Conservation (phyloP, 2,329 filamentous ascomycete species). For the Ascochyta fabae region DNA sequence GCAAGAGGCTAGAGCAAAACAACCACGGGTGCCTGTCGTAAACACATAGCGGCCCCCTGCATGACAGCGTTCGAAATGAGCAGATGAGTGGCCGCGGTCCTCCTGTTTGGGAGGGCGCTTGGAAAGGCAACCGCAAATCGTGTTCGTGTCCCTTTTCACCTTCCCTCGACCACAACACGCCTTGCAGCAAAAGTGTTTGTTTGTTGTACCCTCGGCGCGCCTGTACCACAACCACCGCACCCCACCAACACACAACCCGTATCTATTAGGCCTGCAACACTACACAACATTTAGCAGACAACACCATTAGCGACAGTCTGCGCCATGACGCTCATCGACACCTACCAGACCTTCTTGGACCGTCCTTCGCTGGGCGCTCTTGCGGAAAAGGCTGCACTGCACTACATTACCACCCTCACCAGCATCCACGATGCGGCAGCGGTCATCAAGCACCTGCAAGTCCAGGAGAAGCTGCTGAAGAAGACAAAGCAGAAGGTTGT, state of each 20-base stretch:
- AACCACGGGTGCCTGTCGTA: conserved; percentile 1
- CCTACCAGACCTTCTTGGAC: conserved; percentile 56
- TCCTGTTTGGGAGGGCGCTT: conserved; percentile 10
- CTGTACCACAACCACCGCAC: conserved; percentile 12
- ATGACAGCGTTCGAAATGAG: conserved; percentile 15
- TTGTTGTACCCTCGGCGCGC: conserved; percentile 3
- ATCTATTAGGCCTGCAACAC: conserved; percentile 12
- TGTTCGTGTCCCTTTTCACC: conserved; percentile 10
- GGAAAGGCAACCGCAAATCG: conserved; percentile 11
- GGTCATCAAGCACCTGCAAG: conserved; percentile 81
- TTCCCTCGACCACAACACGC: conserved; percentile 14
- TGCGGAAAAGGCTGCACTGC: conserved; percentile 56
- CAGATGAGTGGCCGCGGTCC: conserved; percentile 10
- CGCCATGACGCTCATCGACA: conserved; percentile 43
- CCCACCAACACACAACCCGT: conserved; percentile 9
- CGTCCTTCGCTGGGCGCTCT: conserved; percentile 53
- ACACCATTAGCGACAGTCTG: conserved; percentile 4
- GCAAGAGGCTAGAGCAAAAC: conserved; percentile 12
- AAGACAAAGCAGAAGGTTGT: conserved; percentile 83
- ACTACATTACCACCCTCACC: conserved; percentile 90
- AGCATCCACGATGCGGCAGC: conserved; percentile 72
- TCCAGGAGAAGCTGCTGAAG: conserved; percentile 74
- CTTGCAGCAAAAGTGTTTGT: conserved; percentile 14
- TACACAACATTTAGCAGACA: conserved; percentile 10
- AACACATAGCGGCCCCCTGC: conserved; percentile 14